Evolutionary conservation across 202 grass and related monocot species (phyloP).

Genomic region (Saccharum hybrid): DNA sequence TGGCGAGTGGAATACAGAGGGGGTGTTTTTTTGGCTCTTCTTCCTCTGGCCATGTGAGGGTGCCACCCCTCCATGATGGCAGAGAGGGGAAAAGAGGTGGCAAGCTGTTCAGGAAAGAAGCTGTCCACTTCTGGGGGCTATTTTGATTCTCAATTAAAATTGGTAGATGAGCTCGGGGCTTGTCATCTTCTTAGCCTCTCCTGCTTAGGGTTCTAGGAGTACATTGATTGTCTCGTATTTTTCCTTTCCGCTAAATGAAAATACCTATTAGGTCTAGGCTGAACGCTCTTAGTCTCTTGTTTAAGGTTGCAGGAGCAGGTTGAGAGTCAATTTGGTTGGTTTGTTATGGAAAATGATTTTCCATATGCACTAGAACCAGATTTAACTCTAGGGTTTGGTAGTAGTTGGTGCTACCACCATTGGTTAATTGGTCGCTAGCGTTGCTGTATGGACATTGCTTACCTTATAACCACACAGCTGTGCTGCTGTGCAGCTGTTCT

Average conservation of each 20-base stretch:
- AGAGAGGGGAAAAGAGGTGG: slow-evolving; percentile 30
- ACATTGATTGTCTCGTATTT: slow-evolving; percentile 51
- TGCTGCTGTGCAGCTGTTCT: slow-evolving; percentile 40
- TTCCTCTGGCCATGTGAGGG: slow-evolving; percentile 83
- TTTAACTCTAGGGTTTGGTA: slow-evolving; percentile 31
- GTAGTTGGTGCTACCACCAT: not conserved
- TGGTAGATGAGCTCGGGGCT: slow-evolving; percentile 39
- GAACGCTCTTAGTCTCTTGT: slow-evolving; percentile 33
- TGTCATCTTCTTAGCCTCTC: slow-evolving; percentile 35
- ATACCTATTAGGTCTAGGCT: slow-evolving; percentile 48
- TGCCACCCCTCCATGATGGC: slow-evolving; percentile 51
- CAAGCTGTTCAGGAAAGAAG: slow-evolving; percentile 43
- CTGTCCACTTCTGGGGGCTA: slow-evolving; percentile 38
- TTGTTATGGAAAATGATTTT: not conserved
- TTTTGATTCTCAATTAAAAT: slow-evolving; percentile 38
- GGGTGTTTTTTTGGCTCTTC: slow-evolving; percentile 75
- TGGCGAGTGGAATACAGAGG: slow-evolving; percentile 62
- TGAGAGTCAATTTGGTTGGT: slow-evolving; percentile 26
- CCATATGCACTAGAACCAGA: slow-evolving; percentile 21
- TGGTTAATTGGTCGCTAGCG: slow-evolving; percentile 30
- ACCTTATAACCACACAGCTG: slow-evolving; percentile 27
- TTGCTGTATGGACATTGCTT: slow-evolving; percentile 22
- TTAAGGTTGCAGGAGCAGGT: slow-evolving; percentile 40
- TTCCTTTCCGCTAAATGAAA: slow-evolving; percentile 44
- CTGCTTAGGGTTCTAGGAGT: slow-evolving; percentile 56